Percentiles rank a stretch among this genome's conserved stretches.
Conservation (phyloP, 345 rosid genomes). For the Boechera retrofracta region DNA sequence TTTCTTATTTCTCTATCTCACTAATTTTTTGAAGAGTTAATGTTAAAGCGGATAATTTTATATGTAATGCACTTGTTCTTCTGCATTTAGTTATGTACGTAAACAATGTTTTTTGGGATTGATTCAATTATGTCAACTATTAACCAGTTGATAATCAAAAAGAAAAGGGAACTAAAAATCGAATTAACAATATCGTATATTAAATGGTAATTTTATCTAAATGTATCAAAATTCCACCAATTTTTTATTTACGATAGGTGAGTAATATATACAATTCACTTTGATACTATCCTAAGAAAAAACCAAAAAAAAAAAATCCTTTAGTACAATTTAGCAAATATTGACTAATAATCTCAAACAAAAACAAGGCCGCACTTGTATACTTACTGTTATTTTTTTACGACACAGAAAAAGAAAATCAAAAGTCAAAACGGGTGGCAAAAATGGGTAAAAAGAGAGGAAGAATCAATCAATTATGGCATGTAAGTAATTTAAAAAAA, state of each 20-base stretch:
- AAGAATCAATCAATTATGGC: conserved; percentile 38
- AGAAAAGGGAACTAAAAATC: too few species aligned
- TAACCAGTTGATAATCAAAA: too few species aligned
- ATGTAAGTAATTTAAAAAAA: conserved; percentile 21
- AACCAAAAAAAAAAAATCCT: background rate
- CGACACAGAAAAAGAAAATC: background rate
- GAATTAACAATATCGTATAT: too few species aligned
- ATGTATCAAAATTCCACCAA: background rate
- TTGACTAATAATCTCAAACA: background rate
- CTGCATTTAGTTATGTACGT: too few species aligned
- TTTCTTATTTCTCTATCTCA: too few species aligned
- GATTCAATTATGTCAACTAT: too few species aligned
- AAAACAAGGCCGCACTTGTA: background rate
- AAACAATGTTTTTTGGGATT: too few species aligned
- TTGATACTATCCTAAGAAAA: background rate
- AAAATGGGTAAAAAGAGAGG: conserved; percentile 11
- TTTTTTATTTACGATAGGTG: background rate
- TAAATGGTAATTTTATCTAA: background rate
- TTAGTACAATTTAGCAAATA: background rate
- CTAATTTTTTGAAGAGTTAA: too few species aligned
- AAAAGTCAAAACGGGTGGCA: conserved; percentile 39
- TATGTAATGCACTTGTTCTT: too few species aligned
- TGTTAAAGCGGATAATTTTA: too few species aligned
- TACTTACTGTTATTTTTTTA: background rate
- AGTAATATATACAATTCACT: background rate